Conservation (phyloP, 2,329 filamentous ascomycete genomes). For the Rutstroemia sydowiana region DNA sequence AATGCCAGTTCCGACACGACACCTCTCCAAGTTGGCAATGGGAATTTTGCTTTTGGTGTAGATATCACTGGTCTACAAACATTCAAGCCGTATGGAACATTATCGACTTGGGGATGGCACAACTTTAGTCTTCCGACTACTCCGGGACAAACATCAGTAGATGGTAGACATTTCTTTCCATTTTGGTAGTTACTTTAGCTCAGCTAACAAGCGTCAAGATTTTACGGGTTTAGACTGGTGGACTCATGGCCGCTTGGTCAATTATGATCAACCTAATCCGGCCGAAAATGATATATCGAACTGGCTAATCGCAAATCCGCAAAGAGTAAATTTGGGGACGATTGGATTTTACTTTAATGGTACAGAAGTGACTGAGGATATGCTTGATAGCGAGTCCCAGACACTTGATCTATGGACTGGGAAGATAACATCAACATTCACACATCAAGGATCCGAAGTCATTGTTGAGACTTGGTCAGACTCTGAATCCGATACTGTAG, state of each 20-base stretch:
- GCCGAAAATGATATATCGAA: conserved; percentile 34
- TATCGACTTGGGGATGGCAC: conserved; percentile 40
- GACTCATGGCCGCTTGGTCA: conserved; percentile 37
- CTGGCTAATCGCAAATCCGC: conserved; percentile 46
- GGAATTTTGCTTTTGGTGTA: conserved; percentile 40
- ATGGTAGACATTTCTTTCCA: not conserved
- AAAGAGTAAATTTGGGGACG: conserved; percentile 38
- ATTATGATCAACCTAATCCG: conserved; percentile 37
- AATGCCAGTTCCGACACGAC: conserved; percentile 27
- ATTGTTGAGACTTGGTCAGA: conserved; percentile 34
- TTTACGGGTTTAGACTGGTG: conserved; percentile 22
- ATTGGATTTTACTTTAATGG: conserved; percentile 34
- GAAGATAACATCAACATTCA: conserved; percentile 34
- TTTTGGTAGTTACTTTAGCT: conserved; percentile 11
- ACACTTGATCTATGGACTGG: conserved; percentile 34
- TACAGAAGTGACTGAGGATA: conserved; percentile 25
- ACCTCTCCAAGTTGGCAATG: conserved; percentile 38
- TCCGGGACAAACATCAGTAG: conserved; percentile 27
- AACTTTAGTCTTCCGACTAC: conserved; percentile 37
- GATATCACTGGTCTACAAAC: conserved; percentile 41
- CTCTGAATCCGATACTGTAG: conserved; percentile 34
- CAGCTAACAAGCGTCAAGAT: conserved; percentile 11
- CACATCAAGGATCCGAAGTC: conserved; percentile 27
- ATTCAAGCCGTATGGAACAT: conserved; percentile 35
- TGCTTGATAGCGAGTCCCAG: conserved; percentile 30